Percentiles rank a stretch among this genome's conserved stretches.
Evolutionary conservation across 2,329 filamentous ascomycete species (phyloP).

Genomic region (Dothideomycetidae sp.): DNA sequence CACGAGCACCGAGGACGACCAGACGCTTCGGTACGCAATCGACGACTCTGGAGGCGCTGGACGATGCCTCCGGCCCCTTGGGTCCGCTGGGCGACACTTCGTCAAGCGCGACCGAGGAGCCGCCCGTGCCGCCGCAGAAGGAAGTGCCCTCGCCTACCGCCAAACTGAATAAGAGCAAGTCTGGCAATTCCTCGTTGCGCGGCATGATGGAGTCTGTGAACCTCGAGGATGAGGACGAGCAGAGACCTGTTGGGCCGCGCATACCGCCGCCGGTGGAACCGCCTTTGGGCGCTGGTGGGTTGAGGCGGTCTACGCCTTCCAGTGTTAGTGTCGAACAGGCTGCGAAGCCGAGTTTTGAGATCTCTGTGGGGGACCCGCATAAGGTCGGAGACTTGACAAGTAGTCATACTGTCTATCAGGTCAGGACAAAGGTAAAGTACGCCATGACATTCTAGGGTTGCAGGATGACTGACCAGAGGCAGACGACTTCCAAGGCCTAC

Average conservation of each 20-base stretch:
- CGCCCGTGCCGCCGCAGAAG: slow-evolving; percentile 50
- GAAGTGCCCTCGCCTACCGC: slow-evolving; percentile 33
- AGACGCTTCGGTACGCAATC: slow-evolving; percentile 57
- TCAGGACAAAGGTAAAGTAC: slow-evolving; percentile 67
- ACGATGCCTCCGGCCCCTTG: slow-evolving; percentile 61
- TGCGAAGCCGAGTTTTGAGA: slow-evolving; percentile 79
- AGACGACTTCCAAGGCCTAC: slow-evolving; percentile 95
- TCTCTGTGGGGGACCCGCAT: slow-evolving; percentile 87
- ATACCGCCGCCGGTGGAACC: slow-evolving; percentile 50
- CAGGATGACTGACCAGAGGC: slow-evolving; percentile 4
- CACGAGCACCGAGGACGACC: slow-evolving; percentile 28
- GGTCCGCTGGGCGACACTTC: slow-evolving; percentile 47
- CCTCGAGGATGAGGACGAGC: slow-evolving; percentile 50
- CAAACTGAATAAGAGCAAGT: slow-evolving; percentile 32
- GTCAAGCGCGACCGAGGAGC: slow-evolving; percentile 36
- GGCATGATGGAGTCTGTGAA: slow-evolving; percentile 52
- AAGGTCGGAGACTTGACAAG: slow-evolving; percentile 95
- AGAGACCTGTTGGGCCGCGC: slow-evolving; percentile 37
- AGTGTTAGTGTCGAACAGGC: slow-evolving; percentile 89
- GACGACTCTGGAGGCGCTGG: slow-evolving; percentile 64
- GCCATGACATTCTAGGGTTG: slow-evolving; percentile 3
- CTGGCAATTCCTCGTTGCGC: slow-evolving; percentile 35
- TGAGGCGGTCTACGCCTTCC: slow-evolving; percentile 45
- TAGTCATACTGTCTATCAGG: slow-evolving; percentile 94
- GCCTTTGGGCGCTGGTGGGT: slow-evolving; percentile 29